A percentile compares a stretch with the other conserved stretches of the same genome.
These are phyloP conservation scores for Farysia itapuensis DNA, from an alignment of 1,284 basidiomycete genomes.

Conservation along the genomic window DNA sequence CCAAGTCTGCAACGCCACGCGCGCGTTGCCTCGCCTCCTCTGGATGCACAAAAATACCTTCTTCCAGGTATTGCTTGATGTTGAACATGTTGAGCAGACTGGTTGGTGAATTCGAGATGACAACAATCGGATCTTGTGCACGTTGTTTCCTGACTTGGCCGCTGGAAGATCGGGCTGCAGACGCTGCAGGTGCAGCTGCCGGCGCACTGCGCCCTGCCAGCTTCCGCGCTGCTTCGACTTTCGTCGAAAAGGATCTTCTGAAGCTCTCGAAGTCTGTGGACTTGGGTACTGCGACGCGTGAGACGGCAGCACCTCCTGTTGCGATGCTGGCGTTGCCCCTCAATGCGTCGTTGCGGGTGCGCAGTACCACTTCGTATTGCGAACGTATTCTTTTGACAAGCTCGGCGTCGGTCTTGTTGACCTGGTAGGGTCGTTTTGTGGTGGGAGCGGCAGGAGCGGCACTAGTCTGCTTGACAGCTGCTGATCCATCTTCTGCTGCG, in stretches of 20 bases:
- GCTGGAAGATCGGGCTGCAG: slow-evolving; percentile 7
- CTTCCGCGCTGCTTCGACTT: slow-evolving; percentile 44
- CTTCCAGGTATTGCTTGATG: slow-evolving; percentile 87
- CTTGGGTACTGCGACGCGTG: slow-evolving; percentile 8
- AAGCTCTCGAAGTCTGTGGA: slow-evolving; percentile 34
- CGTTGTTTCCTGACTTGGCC: slow-evolving; percentile 41
- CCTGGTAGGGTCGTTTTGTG: slow-evolving; percentile 49
- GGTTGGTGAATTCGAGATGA: slow-evolving; percentile 93
- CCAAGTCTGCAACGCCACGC: slow-evolving; percentile 40
- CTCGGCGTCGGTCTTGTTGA: slow-evolving; percentile 47
- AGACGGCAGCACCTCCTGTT: slow-evolving; percentile 15
- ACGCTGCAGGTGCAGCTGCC: slow-evolving; percentile 6
- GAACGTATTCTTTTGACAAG: slow-evolving; percentile 51
- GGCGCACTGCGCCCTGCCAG: slow-evolving; percentile 7
- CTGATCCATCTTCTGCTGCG: slow-evolving; percentile 1
- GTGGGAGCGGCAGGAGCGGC: slow-evolving; percentile 7
- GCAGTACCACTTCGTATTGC: slow-evolving; percentile 45
- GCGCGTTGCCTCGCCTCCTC: slow-evolving; percentile 51
- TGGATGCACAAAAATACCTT: slow-evolving; percentile 70
- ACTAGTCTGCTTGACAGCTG: background rate
- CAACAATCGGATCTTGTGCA: slow-evolving; percentile 76
- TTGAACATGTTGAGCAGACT: slow-evolving; percentile 97
- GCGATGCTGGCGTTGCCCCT: slow-evolving; percentile 25
- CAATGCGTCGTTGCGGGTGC: slow-evolving; percentile 46
- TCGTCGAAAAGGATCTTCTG: slow-evolving; percentile 28